Base-by-base conservation (phyloP, 768 basidiomycete genomes). In the Leccinum truebloodii region DNA sequence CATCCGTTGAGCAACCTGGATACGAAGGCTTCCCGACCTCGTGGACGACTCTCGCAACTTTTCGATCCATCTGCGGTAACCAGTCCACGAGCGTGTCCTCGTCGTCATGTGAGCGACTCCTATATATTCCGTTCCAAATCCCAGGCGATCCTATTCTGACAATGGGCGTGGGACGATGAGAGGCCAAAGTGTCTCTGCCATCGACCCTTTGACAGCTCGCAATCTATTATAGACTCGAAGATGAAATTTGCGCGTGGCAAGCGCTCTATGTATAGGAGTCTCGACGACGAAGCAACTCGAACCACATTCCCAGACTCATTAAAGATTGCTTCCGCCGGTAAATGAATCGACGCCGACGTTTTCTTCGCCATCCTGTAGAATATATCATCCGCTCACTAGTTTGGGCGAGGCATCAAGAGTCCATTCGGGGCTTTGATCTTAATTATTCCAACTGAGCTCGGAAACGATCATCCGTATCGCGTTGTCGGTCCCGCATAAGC, bases 271-370 rank as follows among this genome's bases (percentile, higher is more conserved):
- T 41, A 41, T 44, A 44, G 41, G 41, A 44, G 41, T 44, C 41
- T 20, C n/a, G 52, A 54, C 63, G 55, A 58, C 59, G 58, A 55
- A 54, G 20, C 48, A 49, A 24, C 30, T 37, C 18, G 44, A 51
- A 16, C 9, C 37, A 55, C 34, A 44, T 59, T 64, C 67, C 34
- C 57, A 62, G 54, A 61, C 46, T 68, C 59, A 61, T 65, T 57
- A 59, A 44, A 32, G 37, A 34, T 51, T 53, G 35, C 44, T 20
- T 57, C 28, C 20, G 16, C 34, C 14, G 8, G 30, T 10, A 46
- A 26, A 49, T 20, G 35, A 22, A 6, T 22, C 28, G 26, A 46
- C 39, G 22, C 10, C 16, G 7, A 13, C 37, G n/a, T n/a, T 8
- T 13, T 26, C 8, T 49, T 49, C 44, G 44, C 18, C 18, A n/a